Evolutionary conservation across 495 filamentous ascomycete genomes (phyloP).

Genomic region (Echria macrotheca): DNA sequence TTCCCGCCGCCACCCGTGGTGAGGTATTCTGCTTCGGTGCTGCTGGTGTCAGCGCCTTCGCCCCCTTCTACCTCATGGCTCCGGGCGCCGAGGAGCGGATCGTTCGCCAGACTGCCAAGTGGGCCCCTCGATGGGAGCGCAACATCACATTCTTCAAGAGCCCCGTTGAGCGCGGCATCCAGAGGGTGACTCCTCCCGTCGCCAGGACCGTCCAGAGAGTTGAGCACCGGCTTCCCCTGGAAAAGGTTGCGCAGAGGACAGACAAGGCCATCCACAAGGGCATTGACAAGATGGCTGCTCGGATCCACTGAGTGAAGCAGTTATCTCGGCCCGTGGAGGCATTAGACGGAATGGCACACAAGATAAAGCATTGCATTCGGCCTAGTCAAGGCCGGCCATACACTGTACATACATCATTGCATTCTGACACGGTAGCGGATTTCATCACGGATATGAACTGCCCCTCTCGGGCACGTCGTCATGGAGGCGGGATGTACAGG

Average conservation of each 20-base stretch:
- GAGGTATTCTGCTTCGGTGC: constrained; percentile 40
- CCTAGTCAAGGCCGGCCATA: too few species aligned
- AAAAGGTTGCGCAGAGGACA: constrained; percentile 38
- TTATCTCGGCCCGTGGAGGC: too few species aligned
- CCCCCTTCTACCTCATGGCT: constrained; percentile 44
- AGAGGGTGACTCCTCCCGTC: constrained; percentile 36
- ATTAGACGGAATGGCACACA: too few species aligned
- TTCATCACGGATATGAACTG: too few species aligned
- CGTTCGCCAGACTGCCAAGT: constrained; percentile 36
- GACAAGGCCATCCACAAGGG: constrained; percentile 37
- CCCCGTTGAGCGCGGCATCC: constrained; percentile 38
- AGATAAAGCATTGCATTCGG: too few species aligned
- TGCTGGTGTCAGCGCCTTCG: constrained; percentile 38
- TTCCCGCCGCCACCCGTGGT: constrained; percentile 34
- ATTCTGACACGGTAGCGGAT: too few species aligned
- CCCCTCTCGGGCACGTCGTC: too few species aligned
- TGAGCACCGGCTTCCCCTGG: constrained; percentile 37
- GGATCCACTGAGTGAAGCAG: too few species aligned
- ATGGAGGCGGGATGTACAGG: too few species aligned
- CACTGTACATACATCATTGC: too few species aligned
- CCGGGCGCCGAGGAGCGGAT: constrained; percentile 43
- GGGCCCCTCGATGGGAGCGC: constrained; percentile 47
- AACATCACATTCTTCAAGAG: constrained; percentile 42
- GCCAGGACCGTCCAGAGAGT: constrained; percentile 35
- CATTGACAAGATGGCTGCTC: constrained; percentile 30